Conservation (phyloP, 1,139 yeast genomes). For the Sugiyamaella paludigena region DNA sequence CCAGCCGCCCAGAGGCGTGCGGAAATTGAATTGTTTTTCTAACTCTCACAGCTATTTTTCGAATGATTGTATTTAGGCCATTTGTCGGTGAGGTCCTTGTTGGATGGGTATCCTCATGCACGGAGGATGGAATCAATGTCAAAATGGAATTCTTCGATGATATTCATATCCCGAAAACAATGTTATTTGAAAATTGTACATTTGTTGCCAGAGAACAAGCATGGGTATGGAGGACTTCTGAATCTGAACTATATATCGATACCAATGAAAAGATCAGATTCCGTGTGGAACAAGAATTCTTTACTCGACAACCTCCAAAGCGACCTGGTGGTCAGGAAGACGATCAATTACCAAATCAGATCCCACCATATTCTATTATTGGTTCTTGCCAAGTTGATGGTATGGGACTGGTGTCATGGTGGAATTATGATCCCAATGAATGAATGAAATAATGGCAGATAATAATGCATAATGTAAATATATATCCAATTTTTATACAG, state of each 20-base stretch:
- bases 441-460: background rate
- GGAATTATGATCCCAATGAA: conserved; percentile 50
- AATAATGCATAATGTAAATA: background rate
- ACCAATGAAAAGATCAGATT: conserved; percentile 87
- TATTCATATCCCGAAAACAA: conserved; percentile 77
- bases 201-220: conserved; percentile 70
- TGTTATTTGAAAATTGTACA: conserved; percentile 74
- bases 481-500: too few relatives aligned
- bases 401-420: conserved; percentile 94
- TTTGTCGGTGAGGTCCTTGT: conserved; percentile 90
- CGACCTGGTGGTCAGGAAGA: conserved; percentile 52
- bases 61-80: conserved; percentile 85
- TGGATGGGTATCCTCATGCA: conserved; percentile 90
- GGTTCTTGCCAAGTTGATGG: conserved; percentile 97
- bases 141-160: conserved; percentile 88
- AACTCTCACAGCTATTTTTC: conserved; percentile 49
- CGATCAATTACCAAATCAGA: conserved; percentile 34
- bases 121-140: conserved; percentile 79
- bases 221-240: conserved; percentile 82
- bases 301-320: conserved; percentile 76
- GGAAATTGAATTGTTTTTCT: too few relatives aligned
- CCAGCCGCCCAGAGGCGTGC: conserved; percentile 1
- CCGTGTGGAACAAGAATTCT: conserved; percentile 84
- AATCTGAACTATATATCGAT: conserved; percentile 79
- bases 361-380: conserved; percentile 74